phyloP scores from a whole-genome alignment of 805 yeast genomes.

The Cyberlindnera americana region DNA sequence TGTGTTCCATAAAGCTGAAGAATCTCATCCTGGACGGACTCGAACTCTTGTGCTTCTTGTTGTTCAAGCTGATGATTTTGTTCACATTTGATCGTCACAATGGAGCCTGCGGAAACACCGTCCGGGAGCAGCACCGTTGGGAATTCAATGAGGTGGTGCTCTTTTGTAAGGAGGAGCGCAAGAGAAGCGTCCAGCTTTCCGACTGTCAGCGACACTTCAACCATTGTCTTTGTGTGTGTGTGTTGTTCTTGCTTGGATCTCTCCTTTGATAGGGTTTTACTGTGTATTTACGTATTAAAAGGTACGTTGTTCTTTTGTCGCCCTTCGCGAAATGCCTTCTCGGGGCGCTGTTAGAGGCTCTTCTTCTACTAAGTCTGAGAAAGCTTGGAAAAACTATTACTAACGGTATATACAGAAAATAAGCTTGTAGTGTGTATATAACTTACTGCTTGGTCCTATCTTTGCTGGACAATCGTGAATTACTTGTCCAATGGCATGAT shows the following conservation, averaged over 20 bases:
- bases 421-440: too few relatives aligned
- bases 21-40: conserved; percentile 67
- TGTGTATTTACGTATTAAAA: conserved; percentile 1
- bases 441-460: too few relatives aligned
- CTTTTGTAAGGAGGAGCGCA: conserved; percentile 83
- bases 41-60: conserved; percentile 56
- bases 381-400: too few relatives aligned
- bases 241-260: not conserved
- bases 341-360: too few relatives aligned
- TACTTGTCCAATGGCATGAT: conserved; percentile 43
- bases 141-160: conserved; percentile 92
- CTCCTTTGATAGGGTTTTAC: too few relatives aligned
- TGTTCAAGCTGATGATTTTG: conserved; percentile 67
- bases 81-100: conserved; percentile 80
- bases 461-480: too few relatives aligned
- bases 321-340: not conserved
- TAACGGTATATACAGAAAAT: too few relatives aligned
- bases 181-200: conserved; percentile 95
- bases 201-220: conserved; percentile 88
- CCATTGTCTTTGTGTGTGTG: conserved; percentile 41
- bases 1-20: conserved; percentile 66
- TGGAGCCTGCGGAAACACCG: conserved; percentile 88
- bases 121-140: conserved; percentile 93
- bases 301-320: not conserved
- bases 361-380: too few relatives aligned